Evolutionary conservation across 1,284 basidiomycete species (phyloP).

Genomic region (Xerocomus minutiporus): DNA sequence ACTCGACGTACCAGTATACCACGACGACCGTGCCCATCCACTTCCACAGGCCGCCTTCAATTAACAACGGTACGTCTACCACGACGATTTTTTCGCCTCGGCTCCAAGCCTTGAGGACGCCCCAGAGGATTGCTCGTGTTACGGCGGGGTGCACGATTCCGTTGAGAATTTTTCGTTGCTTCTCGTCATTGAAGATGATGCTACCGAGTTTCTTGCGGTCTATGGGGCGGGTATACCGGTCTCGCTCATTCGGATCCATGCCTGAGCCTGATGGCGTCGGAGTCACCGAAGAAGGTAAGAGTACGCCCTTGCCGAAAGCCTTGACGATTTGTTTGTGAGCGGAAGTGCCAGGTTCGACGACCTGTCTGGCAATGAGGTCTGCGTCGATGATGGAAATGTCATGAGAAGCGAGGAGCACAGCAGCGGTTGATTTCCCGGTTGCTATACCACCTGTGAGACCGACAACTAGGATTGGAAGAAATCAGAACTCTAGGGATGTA

Average conservation of each 20-base stretch:
- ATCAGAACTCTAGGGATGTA: neutral
- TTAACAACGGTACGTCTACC: slow-evolving; percentile 89
- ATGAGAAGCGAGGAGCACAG: slow-evolving; percentile 63
- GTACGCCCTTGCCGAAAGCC: slow-evolving; percentile 69
- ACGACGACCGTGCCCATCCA: slow-evolving; percentile 83
- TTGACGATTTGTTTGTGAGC: slow-evolving; percentile 66
- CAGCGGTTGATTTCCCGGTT: slow-evolving; percentile 94
- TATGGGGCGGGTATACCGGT: slow-evolving; percentile 60
- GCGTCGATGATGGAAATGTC: slow-evolving; percentile 85
- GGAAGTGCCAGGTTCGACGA: slow-evolving; percentile 81
- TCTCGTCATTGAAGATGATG: slow-evolving; percentile 80
- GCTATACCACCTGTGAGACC: slow-evolving; percentile 97
- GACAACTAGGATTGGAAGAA: slow-evolving; percentile 55
- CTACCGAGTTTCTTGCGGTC: slow-evolving; percentile 82
- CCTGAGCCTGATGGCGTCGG: neutral
- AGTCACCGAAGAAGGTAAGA: slow-evolving; percentile 37
- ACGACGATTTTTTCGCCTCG: slow-evolving; percentile 76
- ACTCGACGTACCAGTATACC: slow-evolving; percentile 73
- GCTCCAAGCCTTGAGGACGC: slow-evolving; percentile 72
- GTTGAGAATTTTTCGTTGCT: slow-evolving; percentile 74
- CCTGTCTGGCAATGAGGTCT: slow-evolving; percentile 84
- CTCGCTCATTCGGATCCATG: neutral
- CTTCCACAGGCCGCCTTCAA: slow-evolving; percentile 86
- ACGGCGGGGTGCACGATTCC: slow-evolving; percentile 90
- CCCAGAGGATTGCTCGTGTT: slow-evolving; percentile 67